Evolutionary conservation across 176 grass and related monocot species (phyloP).

Genomic region (Urochloa ruziziensis): DNA sequence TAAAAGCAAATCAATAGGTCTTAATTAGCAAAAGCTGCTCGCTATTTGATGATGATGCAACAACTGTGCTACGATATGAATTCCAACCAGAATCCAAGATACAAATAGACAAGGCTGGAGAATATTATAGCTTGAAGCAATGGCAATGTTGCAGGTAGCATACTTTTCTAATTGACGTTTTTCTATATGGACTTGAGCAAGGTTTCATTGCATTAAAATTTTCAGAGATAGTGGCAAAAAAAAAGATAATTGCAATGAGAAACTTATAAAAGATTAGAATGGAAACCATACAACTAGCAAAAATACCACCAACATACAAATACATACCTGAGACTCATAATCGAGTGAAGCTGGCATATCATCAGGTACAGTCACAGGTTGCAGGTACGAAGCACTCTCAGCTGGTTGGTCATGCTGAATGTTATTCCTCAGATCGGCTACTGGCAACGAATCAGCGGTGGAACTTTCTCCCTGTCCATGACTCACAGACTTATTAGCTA

Average conservation of each 20-base stretch:
- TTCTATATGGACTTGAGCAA: background rate
- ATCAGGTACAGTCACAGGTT: conserved; percentile 24
- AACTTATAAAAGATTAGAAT: background rate
- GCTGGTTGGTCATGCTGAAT: conserved; percentile 24
- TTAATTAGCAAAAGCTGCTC: background rate
- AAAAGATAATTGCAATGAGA: background rate
- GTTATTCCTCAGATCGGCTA: conserved; percentile 30
- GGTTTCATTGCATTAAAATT: background rate
- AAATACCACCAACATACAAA: background rate
- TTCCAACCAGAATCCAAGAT: conserved; percentile 5
- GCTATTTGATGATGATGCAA: conserved; percentile 2
- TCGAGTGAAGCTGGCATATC: conserved; percentile 42
- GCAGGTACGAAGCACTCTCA: conserved; percentile 22
- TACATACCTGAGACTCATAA: conserved; percentile 63
- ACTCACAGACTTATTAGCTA: conserved; percentile 30
- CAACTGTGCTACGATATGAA: conserved; percentile 4
- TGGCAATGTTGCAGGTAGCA: background rate
- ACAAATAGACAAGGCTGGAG: background rate
- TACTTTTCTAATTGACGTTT: background rate
- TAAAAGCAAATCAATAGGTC: background rate
- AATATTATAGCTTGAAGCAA: conserved; percentile 12
- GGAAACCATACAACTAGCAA: background rate
- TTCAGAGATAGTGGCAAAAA: background rate
- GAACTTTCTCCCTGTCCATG: conserved; percentile 27
- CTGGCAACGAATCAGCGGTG: conserved; percentile 23